phyloP scores from a whole-genome alignment of 306 rosid genomes.

The Medicago arabica region DNA sequence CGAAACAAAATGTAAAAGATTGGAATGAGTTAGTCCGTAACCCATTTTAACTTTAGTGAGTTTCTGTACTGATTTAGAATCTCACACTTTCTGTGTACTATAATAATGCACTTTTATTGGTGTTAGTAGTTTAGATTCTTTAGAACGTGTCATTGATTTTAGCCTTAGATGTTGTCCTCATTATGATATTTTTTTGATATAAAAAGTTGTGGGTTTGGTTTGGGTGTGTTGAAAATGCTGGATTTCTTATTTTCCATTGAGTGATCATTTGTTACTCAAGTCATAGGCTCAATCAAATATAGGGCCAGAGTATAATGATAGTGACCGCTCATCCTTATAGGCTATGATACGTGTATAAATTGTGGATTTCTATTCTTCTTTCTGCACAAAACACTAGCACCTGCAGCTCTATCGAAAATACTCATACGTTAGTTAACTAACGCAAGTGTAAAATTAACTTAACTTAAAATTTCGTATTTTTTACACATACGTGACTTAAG shows the following conservation, averaged over 20 bases:
- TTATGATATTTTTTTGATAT: not conserved
- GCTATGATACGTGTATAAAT: too few species aligned
- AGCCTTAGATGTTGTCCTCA: not conserved
- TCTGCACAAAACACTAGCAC: too few species aligned
- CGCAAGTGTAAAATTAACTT: too few species aligned
- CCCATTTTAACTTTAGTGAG: too few species aligned
- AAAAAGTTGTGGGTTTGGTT: not conserved
- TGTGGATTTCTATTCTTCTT: too few species aligned
- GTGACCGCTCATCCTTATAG: not conserved
- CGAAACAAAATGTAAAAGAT: too few species aligned
- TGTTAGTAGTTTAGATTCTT: constrained; percentile 1
- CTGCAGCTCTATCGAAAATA: too few species aligned
- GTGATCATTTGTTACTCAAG: constrained; percentile 44
- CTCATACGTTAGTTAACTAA: too few species aligned
- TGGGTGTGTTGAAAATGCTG: constrained; percentile 8
- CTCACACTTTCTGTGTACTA: not conserved
- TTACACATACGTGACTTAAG: too few species aligned
- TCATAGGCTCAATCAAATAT: constrained; percentile 48
- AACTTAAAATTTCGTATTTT: too few species aligned
- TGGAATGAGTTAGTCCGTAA: not conserved
- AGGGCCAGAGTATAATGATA: constrained; percentile 25
- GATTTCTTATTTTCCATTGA: constrained; percentile 26
- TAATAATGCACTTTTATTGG: not conserved
- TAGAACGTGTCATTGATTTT: constrained; percentile 6
- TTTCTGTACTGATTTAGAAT: too few species aligned